Conservation (phyloP, 176 grass and related monocot genomes). For the Eragrostis curvula region DNA sequence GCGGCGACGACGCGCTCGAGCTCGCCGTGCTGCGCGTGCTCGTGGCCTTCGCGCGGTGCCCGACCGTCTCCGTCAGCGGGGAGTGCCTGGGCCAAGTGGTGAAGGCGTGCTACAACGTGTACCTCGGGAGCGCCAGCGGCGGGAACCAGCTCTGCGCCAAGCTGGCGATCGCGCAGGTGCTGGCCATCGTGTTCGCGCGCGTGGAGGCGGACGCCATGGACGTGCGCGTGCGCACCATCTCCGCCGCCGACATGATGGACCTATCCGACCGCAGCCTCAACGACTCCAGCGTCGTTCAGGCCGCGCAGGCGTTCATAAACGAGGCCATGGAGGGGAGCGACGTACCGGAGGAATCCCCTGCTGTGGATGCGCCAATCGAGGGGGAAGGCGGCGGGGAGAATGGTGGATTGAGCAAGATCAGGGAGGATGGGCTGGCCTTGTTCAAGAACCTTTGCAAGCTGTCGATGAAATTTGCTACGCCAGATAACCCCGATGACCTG, state of each 20-base stretch:
- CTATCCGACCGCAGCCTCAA: slow-evolving; percentile 94
- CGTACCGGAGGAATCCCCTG: slow-evolving; percentile 22
- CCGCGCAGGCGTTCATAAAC: slow-evolving; percentile 85
- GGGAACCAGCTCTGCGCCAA: slow-evolving; percentile 91
- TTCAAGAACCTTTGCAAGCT: slow-evolving; percentile 96
- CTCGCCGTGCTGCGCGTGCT: slow-evolving; percentile 75
- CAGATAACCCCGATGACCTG: slow-evolving; percentile 73
- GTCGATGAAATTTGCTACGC: slow-evolving; percentile 86
- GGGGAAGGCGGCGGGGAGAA: slow-evolving; percentile 20
- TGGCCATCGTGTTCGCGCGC: slow-evolving; percentile 65
- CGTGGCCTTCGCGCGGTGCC: slow-evolving; percentile 74
- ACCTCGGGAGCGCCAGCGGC: slow-evolving; percentile 81
- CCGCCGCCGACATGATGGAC: slow-evolving; percentile 93
- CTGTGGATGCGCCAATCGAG: slow-evolving; percentile 22
- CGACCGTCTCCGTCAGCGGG: slow-evolving; percentile 56
- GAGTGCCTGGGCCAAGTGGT: slow-evolving; percentile 78
- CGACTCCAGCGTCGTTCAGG: slow-evolving; percentile 83
- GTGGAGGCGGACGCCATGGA: slow-evolving; percentile 68
- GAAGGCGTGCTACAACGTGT: slow-evolving; percentile 88
- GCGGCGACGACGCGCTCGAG: slow-evolving; percentile 76
- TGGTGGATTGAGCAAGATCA: slow-evolving; percentile 62
- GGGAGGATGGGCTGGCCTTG: slow-evolving; percentile 79
- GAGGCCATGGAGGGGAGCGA: slow-evolving; percentile 84
- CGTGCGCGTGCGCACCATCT: slow-evolving; percentile 66
- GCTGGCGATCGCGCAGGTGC: slow-evolving; percentile 91